Percentiles rank a stretch among this genome's conserved stretches.
These are phyloP conservation scores for Hysterangium stoloniferum DNA, from an alignment of 768 basidiomycete species.

Conservation along the genomic window DNA sequence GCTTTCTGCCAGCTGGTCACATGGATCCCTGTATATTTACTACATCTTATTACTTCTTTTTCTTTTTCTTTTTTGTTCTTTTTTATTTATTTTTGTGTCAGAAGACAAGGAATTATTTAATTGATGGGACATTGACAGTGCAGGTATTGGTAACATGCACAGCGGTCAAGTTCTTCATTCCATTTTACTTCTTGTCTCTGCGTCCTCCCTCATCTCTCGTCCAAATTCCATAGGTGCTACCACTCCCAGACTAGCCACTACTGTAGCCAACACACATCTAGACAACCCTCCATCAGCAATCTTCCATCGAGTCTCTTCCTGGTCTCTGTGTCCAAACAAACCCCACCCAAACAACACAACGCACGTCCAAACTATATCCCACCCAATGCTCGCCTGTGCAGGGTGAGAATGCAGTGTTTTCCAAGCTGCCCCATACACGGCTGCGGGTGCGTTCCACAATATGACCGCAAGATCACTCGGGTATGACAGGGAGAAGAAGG, in stretches of 20 bases:
- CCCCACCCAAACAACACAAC: constrained; percentile 2
- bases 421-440: constrained; percentile 27
- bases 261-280: neutral
- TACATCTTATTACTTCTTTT: too few relatives aligned
- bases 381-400: constrained; percentile 56
- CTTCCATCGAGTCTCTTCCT: neutral
- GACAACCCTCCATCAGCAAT: neutral
- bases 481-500: constrained; percentile 2
- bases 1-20: too few relatives aligned
- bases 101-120: too few relatives aligned
- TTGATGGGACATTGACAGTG: too few relatives aligned
- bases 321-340: neutral
- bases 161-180: too few relatives aligned
- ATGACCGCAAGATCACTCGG: neutral
- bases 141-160: too few relatives aligned
- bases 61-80: too few relatives aligned
- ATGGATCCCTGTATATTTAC: too few relatives aligned
- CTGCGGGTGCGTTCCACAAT: constrained; percentile 10
- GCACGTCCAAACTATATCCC: constrained; percentile 55
- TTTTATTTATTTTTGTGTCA: too few relatives aligned
- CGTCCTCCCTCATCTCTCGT: neutral
- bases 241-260: neutral
- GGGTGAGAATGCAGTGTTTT: constrained; percentile 41
- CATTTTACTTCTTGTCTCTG: neutral
- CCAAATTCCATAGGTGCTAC: constrained; percentile 5